Evolutionary conservation across 1,139 yeast genomes (phyloP).

Genomic region (Pichia sp.): DNA sequence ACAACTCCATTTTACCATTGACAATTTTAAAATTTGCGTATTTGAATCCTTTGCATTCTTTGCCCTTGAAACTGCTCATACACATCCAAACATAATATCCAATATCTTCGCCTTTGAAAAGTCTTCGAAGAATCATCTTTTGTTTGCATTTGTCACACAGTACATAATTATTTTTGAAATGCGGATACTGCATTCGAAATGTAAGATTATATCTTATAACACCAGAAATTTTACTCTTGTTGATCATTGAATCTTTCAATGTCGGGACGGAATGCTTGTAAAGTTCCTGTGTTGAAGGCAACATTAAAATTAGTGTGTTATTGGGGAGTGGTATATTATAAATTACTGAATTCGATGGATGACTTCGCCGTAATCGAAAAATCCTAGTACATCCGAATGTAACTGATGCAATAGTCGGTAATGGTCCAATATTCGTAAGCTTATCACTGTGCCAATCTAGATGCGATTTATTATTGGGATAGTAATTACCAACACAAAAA

Average conservation of each 20-base stretch:
- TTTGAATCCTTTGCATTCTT: slow-evolving; percentile 41
- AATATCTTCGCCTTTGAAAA: slow-evolving; percentile 39
- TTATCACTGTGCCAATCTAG: slow-evolving; percentile 75
- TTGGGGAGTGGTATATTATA: slow-evolving; percentile 56
- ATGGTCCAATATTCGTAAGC: slow-evolving; percentile 63
- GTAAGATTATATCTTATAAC: slow-evolving; percentile 54
- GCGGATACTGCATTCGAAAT: slow-evolving; percentile 45
- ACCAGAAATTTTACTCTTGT: slow-evolving; percentile 43
- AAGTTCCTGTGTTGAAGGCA: slow-evolving; percentile 70
- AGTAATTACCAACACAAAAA: slow-evolving; percentile 51
- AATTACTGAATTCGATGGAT: slow-evolving; percentile 27
- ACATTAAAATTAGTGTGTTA: slow-evolving; percentile 62
- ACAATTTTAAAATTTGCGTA: slow-evolving; percentile 41
- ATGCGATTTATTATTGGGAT: slow-evolving; percentile 41
- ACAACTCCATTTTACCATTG: slow-evolving; percentile 13
- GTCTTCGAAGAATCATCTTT: slow-evolving; percentile 43
- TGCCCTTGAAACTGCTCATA: slow-evolving; percentile 32
- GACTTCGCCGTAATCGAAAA: slow-evolving; percentile 46
- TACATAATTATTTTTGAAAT: slow-evolving; percentile 37
- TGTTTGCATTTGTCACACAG: slow-evolving; percentile 42
- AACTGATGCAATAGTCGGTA: slow-evolving; percentile 56
- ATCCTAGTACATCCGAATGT: slow-evolving; percentile 65
- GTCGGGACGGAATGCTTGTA: slow-evolving; percentile 54
- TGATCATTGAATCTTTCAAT: slow-evolving; percentile 29
- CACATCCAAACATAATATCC: slow-evolving; percentile 54